phyloP scores from a whole-genome alignment of 495 filamentous ascomycete species.

The Apiosordaria backusii region DNA sequence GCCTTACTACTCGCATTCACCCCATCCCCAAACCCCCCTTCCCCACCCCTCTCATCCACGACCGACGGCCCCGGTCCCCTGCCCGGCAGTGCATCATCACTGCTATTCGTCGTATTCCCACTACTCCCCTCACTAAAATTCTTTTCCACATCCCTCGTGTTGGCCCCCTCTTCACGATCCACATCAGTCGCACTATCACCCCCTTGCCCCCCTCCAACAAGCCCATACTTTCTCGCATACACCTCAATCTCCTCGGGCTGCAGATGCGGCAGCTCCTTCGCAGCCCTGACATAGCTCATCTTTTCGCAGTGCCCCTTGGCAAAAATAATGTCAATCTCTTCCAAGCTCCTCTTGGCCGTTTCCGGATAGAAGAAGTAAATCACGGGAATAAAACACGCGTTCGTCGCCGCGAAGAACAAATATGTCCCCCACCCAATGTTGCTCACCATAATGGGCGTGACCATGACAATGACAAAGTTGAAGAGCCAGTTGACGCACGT shows the following conservation, averaged over 20 bases:
- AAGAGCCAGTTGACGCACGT: constrained; percentile 79
- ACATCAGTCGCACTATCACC: neutral
- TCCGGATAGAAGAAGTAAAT: constrained; percentile 79
- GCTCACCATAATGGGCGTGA: constrained; percentile 69
- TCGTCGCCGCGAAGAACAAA: constrained; percentile 71
- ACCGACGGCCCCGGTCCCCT: neutral
- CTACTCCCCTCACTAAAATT: neutral
- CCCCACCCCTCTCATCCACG: constrained; percentile 17
- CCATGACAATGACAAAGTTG: constrained; percentile 79
- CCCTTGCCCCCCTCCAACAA: constrained; percentile 26
- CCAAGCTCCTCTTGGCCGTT: constrained; percentile 64
- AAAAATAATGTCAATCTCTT: constrained; percentile 79
- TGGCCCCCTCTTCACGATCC: neutral
- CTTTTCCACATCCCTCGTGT: constrained; percentile 16
- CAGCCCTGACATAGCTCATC: constrained; percentile 68
- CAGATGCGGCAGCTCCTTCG: constrained; percentile 65
- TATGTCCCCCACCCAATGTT: constrained; percentile 73
- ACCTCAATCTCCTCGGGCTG: constrained; percentile 60
- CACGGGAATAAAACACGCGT: constrained; percentile 66
- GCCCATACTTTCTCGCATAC: constrained; percentile 60
- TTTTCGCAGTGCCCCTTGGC: constrained; percentile 72
- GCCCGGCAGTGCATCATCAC: neutral
- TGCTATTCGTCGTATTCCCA: constrained; percentile 1
- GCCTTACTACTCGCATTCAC: neutral
- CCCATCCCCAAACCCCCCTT: constrained; percentile 16